Conservation (phyloP, 352 stramenopile genomes). For the Blastocystis hominis region DNA sequence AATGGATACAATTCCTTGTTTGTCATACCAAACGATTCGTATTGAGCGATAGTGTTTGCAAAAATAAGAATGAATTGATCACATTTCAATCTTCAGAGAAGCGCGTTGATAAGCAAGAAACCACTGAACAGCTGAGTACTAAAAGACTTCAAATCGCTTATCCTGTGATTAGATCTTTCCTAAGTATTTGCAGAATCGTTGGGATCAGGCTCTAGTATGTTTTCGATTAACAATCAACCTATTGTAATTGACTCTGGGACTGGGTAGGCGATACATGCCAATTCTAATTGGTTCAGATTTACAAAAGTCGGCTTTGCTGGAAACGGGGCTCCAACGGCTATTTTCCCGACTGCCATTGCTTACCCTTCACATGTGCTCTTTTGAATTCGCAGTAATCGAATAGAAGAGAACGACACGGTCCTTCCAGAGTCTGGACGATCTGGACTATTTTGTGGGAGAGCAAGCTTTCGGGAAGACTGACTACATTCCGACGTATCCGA, state of each 20-base stretch:
- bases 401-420: slow-evolving; percentile 66
- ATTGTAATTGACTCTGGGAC: slow-evolving; percentile 87
- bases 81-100: neutral
- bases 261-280: slow-evolving; percentile 66
- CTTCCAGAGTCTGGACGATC: slow-evolving; percentile 78
- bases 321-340: slow-evolving; percentile 83
- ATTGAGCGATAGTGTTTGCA: too few species aligned
- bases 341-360: slow-evolving; percentile 84
- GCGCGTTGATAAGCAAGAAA: neutral
- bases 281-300: slow-evolving; percentile 68
- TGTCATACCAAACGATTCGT: too few species aligned
- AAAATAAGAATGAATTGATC: neutral
- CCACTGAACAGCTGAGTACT: too few species aligned
- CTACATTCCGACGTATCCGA: slow-evolving; percentile 80
- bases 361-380: slow-evolving; percentile 55
- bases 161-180: too few species aligned
- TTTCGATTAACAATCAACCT: neutral
- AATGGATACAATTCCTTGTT: neutral
- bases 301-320: slow-evolving; percentile 89
- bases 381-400: neutral
- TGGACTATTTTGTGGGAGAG: slow-evolving; percentile 88
- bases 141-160: too few species aligned
- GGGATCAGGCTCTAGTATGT: neutral
- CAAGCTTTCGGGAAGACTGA: slow-evolving; percentile 78
- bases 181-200: neutral